Evolutionary conservation across 2,329 filamentous ascomycete genomes (phyloP).

Genomic region (Paecilomyces niveus): DNA sequence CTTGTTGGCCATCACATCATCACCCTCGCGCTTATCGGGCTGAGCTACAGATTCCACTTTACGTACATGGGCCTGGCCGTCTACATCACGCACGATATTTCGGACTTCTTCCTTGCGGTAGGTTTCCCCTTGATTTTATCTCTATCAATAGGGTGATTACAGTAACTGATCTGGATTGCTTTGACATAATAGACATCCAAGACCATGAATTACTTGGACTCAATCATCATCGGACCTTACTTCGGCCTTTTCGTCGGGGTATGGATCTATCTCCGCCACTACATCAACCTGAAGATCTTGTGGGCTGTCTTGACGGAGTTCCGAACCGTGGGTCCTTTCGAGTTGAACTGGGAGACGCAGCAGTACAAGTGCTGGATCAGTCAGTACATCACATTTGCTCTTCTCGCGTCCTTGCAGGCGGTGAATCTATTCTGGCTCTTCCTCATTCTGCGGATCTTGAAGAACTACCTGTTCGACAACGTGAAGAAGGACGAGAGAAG

Average conservation of each 20-base stretch:
- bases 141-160: neutral
- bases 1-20: slow-evolving; percentile 88
- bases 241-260: slow-evolving; percentile 73
- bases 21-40: slow-evolving; percentile 71
- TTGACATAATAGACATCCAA: slow-evolving; percentile 64
- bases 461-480: slow-evolving; percentile 35
- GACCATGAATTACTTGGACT: slow-evolving; percentile 82
- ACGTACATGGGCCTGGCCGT: slow-evolving; percentile 90
- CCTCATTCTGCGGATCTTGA: slow-evolving; percentile 37
- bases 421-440: slow-evolving; percentile 43
- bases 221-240: slow-evolving; percentile 70
- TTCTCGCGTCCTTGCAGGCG: slow-evolving; percentile 38
- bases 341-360: slow-evolving; percentile 42
- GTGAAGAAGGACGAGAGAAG: slow-evolving; percentile 37
- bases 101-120: slow-evolving; percentile 91
- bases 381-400: slow-evolving; percentile 39
- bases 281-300: slow-evolving; percentile 44
- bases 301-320: slow-evolving; percentile 42
- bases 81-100: slow-evolving; percentile 91
- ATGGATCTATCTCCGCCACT: slow-evolving; percentile 89
- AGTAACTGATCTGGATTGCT: slow-evolving; percentile 1
- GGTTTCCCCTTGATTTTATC: slow-evolving; percentile 23
- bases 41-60: slow-evolving; percentile 95
- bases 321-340: slow-evolving; percentile 40
- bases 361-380: slow-evolving; percentile 45